Evolutionary conservation across 2,329 filamentous ascomycete species (phyloP).

Genomic region (Epichloe gansuensis): DNA sequence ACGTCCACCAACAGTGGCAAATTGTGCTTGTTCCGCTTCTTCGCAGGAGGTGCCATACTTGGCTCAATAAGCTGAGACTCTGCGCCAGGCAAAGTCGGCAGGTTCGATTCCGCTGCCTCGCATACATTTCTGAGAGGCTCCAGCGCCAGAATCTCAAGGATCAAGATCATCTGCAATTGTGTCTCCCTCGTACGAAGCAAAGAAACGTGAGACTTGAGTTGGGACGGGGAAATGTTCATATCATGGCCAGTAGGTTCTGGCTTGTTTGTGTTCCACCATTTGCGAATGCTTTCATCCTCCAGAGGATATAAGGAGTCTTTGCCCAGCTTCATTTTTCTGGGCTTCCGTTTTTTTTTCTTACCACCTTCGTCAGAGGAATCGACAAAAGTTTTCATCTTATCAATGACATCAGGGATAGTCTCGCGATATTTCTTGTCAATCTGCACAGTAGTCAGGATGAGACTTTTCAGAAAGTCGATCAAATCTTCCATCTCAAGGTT

Average conservation of each 20-base stretch:
- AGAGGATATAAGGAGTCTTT: conserved; percentile 55
- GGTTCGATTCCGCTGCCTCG: conserved; percentile 29
- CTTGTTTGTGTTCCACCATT: conserved; percentile 56
- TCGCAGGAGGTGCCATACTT: conserved; percentile 22
- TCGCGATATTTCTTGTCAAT: conserved; percentile 74
- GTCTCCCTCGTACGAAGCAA: conserved; percentile 63
- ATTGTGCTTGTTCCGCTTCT: conserved; percentile 51
- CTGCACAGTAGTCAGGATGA: conserved; percentile 52
- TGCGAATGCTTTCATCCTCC: conserved; percentile 51
- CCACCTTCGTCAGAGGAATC: conserved; percentile 40
- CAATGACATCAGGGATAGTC: conserved; percentile 49
- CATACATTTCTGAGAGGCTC: conserved; percentile 37
- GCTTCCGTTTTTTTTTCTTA: conserved; percentile 35
- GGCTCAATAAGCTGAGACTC: conserved; percentile 13
- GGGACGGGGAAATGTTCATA: conserved; percentile 31
- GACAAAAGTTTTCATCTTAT: conserved; percentile 40
- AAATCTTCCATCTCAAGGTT: conserved; percentile 50
- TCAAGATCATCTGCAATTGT: conserved; percentile 66
- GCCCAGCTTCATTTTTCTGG: conserved; percentile 53
- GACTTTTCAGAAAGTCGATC: conserved; percentile 52
- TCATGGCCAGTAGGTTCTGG: conserved; percentile 38
- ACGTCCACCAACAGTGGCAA: conserved; percentile 55
- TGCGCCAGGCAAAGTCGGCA: conserved; percentile 32
- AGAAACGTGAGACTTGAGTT: conserved; percentile 49
- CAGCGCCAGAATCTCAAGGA: conserved; percentile 63